Evolutionary conservation across 345 rosid genomes (phyloP).

Genomic region (Jatropha curcas): DNA sequence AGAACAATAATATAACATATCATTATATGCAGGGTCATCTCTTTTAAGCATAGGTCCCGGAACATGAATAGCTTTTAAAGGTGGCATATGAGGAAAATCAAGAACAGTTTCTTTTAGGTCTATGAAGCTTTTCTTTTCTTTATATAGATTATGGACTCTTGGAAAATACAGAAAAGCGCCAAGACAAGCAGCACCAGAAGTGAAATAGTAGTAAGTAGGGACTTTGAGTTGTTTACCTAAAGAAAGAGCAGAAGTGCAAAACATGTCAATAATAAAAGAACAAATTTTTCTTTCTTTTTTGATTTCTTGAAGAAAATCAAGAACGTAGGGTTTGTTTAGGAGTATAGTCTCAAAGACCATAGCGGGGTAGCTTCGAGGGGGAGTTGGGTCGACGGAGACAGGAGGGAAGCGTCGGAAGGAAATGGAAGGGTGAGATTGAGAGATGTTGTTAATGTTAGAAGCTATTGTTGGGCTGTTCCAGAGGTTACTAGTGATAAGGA

Average conservation of each 20-base stretch:
- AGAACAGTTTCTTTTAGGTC: conserved; percentile 15
- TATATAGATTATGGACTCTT: conserved; percentile 17
- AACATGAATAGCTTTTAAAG: conserved; percentile 26
- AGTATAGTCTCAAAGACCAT: conserved; percentile 16
- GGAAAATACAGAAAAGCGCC: conserved; percentile 27
- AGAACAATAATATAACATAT: conserved; percentile 12
- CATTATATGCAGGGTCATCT: conserved; percentile 18
- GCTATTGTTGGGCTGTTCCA: conserved; percentile 3
- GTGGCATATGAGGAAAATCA: conserved; percentile 33
- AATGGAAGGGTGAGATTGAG: background rate
- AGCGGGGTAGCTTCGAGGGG: conserved; percentile 14
- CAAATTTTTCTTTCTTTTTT: background rate
- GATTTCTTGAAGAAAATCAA: conserved; percentile 17
- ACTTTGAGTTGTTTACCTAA: conserved; percentile 9
- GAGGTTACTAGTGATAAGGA: conserved; percentile 9
- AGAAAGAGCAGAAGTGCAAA: conserved; percentile 18
- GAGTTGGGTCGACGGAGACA: background rate
- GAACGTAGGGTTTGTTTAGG: conserved; percentile 12
- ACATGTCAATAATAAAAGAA: conserved; percentile 12
- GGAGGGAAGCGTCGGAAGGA: conserved; percentile 25
- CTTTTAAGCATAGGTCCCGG: conserved; percentile 31
- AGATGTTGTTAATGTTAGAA: conserved; percentile 17
- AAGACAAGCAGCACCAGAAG: conserved; percentile 34
- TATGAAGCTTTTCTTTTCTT: conserved; percentile 29
- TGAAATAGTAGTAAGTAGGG: conserved; percentile 31